Evolutionary conservation across 208 protist genomes (phyloP), one percentile per base, ranked within the genome.

Genomic region (Trypanosoma cruzi): DNA sequence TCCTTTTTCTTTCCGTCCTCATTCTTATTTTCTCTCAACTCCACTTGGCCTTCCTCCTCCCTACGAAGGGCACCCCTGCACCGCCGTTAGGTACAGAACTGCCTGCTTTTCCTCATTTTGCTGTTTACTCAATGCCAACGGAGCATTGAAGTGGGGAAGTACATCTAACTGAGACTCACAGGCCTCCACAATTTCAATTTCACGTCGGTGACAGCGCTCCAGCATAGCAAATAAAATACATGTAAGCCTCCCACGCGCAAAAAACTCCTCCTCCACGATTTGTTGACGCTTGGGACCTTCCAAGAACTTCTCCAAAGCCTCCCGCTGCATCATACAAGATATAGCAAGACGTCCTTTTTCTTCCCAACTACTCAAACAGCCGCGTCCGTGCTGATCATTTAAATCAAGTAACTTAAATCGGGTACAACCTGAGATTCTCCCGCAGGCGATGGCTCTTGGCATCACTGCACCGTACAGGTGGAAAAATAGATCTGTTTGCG

Each of bases 391-490:
- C 29, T 72, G 48, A 29, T 85, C 73, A 2, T 34, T 24, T 8
- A 85, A 34, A n/a, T 62, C 71, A 26, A 89, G 64, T 52, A 72
- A 68, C 55, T 64, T 60, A 59, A 90, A 93, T 2, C 81, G 29
- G 8, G 80, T 93, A 26, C 46, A 42, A 36, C 78, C 76, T 16
- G 62, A 46, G 31, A 89, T 56, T 22, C 79, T 74, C 1, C 75
- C 87, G 40, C 82, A 89, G 11, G 79, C 75, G 6, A 77, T 40
- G 11, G 73, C 57, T 14, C 66, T 64, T 26, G 75, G 59, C 88
- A 94, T 94, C 10, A 54, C 49, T 18, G 63, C 46, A 6, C 88
- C 88, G 72, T 74, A 94, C 20, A 86, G 53, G n/a, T 86, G 48
- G 0, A 70, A 49, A 61, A 88, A 89, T n/a, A 78, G 40, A 52